These are phyloP conservation scores for Mallotus repandus DNA, from an alignment of 441 rosid species.

Conservation along the genomic window DNA sequence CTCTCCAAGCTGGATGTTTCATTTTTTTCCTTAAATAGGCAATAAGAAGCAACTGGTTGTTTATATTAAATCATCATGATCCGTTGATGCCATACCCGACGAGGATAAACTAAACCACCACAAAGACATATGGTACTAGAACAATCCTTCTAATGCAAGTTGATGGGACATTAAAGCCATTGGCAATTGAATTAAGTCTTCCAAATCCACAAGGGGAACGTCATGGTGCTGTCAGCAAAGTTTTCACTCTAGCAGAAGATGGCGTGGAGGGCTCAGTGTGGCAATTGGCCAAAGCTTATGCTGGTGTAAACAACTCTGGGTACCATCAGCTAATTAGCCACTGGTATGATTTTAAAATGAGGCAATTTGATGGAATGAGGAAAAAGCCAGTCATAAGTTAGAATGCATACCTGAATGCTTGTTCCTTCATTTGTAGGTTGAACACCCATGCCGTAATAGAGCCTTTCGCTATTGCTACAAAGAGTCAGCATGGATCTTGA, in stretches of 20 bases:
- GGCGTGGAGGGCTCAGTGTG: constrained; percentile 67
- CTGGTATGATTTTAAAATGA: constrained; percentile 47
- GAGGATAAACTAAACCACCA: constrained; percentile 60
- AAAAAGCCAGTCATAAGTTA: constrained; percentile 8
- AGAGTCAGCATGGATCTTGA: constrained; percentile 66
- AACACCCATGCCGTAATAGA: constrained; percentile 83
- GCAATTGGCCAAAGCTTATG: constrained; percentile 94
- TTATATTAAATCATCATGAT: constrained; percentile 82
- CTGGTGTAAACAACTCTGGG: constrained; percentile 80
- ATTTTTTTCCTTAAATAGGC: constrained; percentile 42
- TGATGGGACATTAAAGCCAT: constrained; percentile 68
- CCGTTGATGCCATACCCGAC: constrained; percentile 66
- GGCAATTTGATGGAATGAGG: constrained; percentile 4
- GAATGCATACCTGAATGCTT: constrained; percentile 1
- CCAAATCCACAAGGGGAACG: constrained; percentile 71
- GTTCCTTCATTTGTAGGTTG: constrained; percentile 46
- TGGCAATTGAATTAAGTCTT: constrained; percentile 83
- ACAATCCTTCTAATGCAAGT: constrained; percentile 68
- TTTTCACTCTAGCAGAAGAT: constrained; percentile 61
- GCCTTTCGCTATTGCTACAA: constrained; percentile 77
- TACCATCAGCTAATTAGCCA: constrained; percentile 87
- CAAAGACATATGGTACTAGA: constrained; percentile 79
- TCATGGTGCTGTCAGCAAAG: constrained; percentile 62
- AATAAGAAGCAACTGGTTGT: constrained; percentile 48
- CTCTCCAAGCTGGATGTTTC: not conserved